Conservation (phyloP, 2,329 filamentous ascomycete genomes). For the Botrytis medusae region DNA sequence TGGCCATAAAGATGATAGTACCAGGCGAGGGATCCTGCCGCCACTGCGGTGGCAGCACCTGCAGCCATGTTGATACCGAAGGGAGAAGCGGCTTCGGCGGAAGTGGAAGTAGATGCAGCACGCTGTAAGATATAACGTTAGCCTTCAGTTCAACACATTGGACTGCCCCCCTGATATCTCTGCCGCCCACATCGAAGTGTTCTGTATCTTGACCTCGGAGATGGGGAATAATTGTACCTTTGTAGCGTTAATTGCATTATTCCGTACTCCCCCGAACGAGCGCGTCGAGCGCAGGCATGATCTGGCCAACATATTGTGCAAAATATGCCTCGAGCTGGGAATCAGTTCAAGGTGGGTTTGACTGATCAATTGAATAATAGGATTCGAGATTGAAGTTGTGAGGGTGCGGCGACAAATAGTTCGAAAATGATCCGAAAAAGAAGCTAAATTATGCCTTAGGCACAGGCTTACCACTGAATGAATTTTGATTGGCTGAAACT, state of each 20-base stretch:
- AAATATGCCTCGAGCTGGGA: conserved; percentile 38
- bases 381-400: conserved; percentile 32
- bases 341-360: conserved; percentile 34
- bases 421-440: conserved; percentile 25
- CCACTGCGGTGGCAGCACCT: conserved; percentile 80
- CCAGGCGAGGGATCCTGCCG: conserved; percentile 89
- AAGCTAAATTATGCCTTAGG: conserved; percentile 20
- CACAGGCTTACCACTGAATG: conserved; percentile 20
- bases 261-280: conserved; percentile 75
- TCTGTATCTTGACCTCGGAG: conserved; percentile 3
- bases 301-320: conserved; percentile 83
- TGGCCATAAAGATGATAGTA: conserved; percentile 96
- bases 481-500: conserved; percentile 15
- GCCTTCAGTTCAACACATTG: conserved; percentile 33
- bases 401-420: conserved; percentile 23
- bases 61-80: conserved; percentile 85
- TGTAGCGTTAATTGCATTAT: conserved; percentile 68
- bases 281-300: conserved; percentile 87
- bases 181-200: conserved; percentile 33
- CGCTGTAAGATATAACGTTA: conserved; percentile 52
- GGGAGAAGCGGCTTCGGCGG: conserved; percentile 69
- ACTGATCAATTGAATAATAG: conserved; percentile 38
- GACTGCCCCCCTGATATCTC: background rate
- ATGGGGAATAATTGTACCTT: conserved; percentile 60
- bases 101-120: conserved; percentile 62